Evolutionary conservation across 768 basidiomycete species (phyloP).

Genomic region (Holtermannia corniformis): DNA sequence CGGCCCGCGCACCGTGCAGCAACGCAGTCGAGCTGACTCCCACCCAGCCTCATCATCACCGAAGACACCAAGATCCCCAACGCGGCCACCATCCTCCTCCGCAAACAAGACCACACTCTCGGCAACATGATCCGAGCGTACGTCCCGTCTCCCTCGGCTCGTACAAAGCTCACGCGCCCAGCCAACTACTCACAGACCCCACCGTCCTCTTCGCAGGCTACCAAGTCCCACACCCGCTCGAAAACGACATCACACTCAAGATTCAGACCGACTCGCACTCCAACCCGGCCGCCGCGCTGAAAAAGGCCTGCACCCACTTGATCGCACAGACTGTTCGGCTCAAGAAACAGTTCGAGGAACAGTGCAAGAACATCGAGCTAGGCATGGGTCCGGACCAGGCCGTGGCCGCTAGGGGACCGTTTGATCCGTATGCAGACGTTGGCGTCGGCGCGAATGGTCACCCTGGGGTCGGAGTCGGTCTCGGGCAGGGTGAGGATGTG

Average conservation of each 20-base stretch:
- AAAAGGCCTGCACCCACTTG: constrained; percentile 71
- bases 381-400: constrained; percentile 29
- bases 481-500: constrained; percentile 16
- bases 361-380: constrained; percentile 40
- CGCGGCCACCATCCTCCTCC: constrained; percentile 84
- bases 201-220: constrained; percentile 92
- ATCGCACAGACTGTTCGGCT: constrained; percentile 52
- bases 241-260: constrained; percentile 88
- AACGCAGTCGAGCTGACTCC: neutral
- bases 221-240: constrained; percentile 93
- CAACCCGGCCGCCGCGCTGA: constrained; percentile 72
- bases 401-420: constrained; percentile 6
- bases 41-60: constrained; percentile 65
- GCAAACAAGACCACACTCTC: constrained; percentile 95
- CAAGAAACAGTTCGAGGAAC: constrained; percentile 40
- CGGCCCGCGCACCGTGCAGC: neutral
- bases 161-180: constrained; percentile 39
- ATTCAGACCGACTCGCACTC: constrained; percentile 84
- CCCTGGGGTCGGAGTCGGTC: constrained; percentile 8
- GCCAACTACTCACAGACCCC: constrained; percentile 81
- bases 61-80: constrained; percentile 98
- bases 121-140: constrained; percentile 90
- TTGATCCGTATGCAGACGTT: constrained; percentile 29
- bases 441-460: constrained; percentile 12
- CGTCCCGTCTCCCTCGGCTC: constrained; percentile 4